phyloP scores from a whole-genome alignment of 176 grass and related monocot genomes.

The Triticum turgidum region DNA sequence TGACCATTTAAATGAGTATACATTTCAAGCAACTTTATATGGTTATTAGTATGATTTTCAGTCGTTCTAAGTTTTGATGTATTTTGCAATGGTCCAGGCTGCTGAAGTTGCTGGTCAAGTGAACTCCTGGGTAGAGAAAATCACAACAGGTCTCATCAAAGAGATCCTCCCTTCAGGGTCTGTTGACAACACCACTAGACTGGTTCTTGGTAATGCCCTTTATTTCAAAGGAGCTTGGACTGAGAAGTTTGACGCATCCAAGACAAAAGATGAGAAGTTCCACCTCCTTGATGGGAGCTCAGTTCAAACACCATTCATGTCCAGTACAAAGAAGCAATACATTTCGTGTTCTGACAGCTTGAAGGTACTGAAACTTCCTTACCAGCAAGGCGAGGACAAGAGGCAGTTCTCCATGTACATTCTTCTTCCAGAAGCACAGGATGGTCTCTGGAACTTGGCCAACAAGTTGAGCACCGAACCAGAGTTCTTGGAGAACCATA shows the following conservation, averaged over 20 bases:
- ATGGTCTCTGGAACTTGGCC: conserved; percentile 61
- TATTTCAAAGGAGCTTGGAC: conserved; percentile 84
- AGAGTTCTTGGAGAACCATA: conserved; percentile 54
- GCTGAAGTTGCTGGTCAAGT: conserved; percentile 52
- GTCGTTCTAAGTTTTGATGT: not conserved
- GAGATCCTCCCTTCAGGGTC: conserved; percentile 54
- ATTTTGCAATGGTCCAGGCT: conserved; percentile 45
- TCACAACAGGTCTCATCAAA: conserved; percentile 67
- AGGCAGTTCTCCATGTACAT: conserved; percentile 88
- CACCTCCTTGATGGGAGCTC: conserved; percentile 60
- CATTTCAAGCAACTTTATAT: not conserved
- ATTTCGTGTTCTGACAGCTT: conserved; percentile 41
- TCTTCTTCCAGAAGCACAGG: conserved; percentile 55
- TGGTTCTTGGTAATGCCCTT: conserved; percentile 74
- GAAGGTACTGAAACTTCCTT: conserved; percentile 72
- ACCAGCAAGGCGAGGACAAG: conserved; percentile 60
- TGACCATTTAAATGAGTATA: not conserved
- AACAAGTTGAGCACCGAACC: conserved; percentile 50
- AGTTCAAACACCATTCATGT: conserved; percentile 69
- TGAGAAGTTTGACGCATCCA: conserved; percentile 68
- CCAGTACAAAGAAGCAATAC: conserved; percentile 48
- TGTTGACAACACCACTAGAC: conserved; percentile 48
- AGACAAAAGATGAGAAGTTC: conserved; percentile 51
- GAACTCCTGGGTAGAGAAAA: conserved; percentile 71
- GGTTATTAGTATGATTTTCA: not conserved